Percentiles rank a stretch among this genome's conserved stretches.
Conservation (phyloP, 441 rosid genomes). For the Viola pubescens region DNA sequence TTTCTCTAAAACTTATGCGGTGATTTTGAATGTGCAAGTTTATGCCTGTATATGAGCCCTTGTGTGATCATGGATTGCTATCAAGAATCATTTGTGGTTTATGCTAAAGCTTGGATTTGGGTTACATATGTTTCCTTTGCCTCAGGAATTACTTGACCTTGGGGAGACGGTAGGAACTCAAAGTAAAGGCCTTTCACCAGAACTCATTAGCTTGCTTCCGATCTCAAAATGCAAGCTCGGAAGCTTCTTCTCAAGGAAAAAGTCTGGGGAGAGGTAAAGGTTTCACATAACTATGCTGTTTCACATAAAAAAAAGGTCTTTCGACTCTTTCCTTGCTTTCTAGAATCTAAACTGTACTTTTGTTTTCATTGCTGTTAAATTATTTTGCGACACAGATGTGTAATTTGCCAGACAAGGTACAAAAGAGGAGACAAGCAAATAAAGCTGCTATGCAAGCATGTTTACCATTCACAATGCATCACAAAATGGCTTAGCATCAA, state of each 20-base stretch:
- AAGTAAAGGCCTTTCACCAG: constrained; percentile 58
- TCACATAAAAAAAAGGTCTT: neutral
- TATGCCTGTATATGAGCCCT: too few species aligned
- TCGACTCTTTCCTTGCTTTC: neutral
- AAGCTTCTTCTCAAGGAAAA: constrained; percentile 50
- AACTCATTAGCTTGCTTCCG: constrained; percentile 50
- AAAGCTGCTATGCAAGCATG: constrained; percentile 54
- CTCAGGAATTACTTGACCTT: constrained; percentile 61
- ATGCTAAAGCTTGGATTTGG: neutral
- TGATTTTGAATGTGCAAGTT: too few species aligned
- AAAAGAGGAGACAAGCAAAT: constrained; percentile 52
- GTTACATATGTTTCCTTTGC: constrained; percentile 7
- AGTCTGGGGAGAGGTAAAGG: constrained; percentile 46
- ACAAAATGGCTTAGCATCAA: constrained; percentile 66
- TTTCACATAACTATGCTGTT: neutral
- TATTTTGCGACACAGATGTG: constrained; percentile 39
- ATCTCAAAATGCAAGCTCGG: constrained; percentile 56
- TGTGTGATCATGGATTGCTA: too few species aligned
- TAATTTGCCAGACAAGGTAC: constrained; percentile 71
- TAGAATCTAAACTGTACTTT: neutral
- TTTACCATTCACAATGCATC: constrained; percentile 51
- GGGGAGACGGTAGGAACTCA: constrained; percentile 65
- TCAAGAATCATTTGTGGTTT: too few species aligned
- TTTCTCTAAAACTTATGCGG: too few species aligned
- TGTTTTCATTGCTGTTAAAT: neutral